Evolutionary conservation across 805 yeast species (phyloP), one percentile per base, ranked within the genome.

Genomic region (Lipomyces japonicus): DNA sequence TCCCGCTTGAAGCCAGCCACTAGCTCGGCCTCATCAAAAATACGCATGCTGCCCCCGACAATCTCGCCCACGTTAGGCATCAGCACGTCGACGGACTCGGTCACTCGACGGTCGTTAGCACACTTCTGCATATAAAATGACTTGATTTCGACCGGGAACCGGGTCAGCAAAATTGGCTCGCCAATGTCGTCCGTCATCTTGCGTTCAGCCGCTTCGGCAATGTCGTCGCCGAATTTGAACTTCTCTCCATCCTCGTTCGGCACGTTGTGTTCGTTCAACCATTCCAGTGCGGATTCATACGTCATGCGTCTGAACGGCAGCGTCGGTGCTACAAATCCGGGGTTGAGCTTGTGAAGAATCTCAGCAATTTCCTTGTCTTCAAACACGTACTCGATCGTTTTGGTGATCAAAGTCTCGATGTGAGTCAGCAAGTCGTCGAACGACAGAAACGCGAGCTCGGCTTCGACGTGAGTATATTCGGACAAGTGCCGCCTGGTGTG

Each of bases 51-150:
- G 52, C 98, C 99, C 70, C 99, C 99, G 40, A 95, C 87, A 65
- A 93, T 85, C 74, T 93, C 99, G 68, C 99, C 99, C 51, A 93
- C 99, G 63, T 87, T 91, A 63, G 99, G 99, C 96, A 93, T 90
- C 68, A 93, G 77, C 32, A 93, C 96, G 71, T 93, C 99, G 39
- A 93, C 98, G 44, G 96, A 86, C 73, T 95, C 98, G 49, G 99
- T 93, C 64, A 93, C 97, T 65, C 96, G 79, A 53, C 83, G 84
- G 66, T 91, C 97, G 64, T 88, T 96, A 4, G 69, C 66, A 71
- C 95, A 87, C 70, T 82, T 87, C 74, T 85, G 81, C 99, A 93
- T 93, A 84, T 93, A 93, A 79, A 93, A 93, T 4, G 97, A 88
- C 72, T 93, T 93, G 75, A 93, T 87, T 70, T 84, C 96, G 45